Base-by-base conservation (phyloP, 768 basidiomycete species). In the Auricularia auricula-judae region DNA sequence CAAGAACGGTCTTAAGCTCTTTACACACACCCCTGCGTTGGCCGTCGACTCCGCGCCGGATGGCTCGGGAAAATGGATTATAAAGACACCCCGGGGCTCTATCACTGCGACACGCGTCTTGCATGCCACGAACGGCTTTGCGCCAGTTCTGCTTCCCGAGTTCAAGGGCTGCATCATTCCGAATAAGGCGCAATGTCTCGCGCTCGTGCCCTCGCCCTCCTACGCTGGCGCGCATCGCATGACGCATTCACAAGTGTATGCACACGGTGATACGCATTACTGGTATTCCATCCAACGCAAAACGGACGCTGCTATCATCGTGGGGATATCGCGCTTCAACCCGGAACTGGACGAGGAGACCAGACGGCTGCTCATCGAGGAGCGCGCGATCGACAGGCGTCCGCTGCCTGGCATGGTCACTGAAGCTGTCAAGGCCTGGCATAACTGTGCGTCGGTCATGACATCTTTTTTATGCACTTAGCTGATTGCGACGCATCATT, bases 141-240 rank as follows among this genome's bases (percentile, higher is more conserved):
- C 47, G 21, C 21, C 47, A 4, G 18, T 18, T 51, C 47, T 51
- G 10, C 47, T 51, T 5, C 76, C 80, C 12, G 80, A 81, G 0
- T 76, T 89, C 76, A 81, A 84, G 21, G 76, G 77, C 62, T 88
- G 83, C 71, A 82, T 89, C 65, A 71, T 88, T 16, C 87, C 89
- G 34, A 67, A 79, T 23, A 77, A 86, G 62, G 84, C 80, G 51
- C 68, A 69, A 67, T 69, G 73, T 65, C 47, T 72, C 36, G 64
- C 65, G 36, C 60, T 72, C 42, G 53, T 72, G n/a, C 71, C 74
- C 12, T 62, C 72, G 2, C 65, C 61, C 36, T 35, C 71, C 23
- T 72, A 67, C 47, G 44, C 67, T 4, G 72, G 72, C 11, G 12
- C 35, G 14, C 67, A 65, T 4, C 67, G 70, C 63, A 67, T 73